A percentile compares a stretch with the other conserved stretches of the same genome.
Evolutionary conservation across 2,329 filamentous ascomycete genomes (phyloP).

Genomic region (Aspergillus sergii): DNA sequence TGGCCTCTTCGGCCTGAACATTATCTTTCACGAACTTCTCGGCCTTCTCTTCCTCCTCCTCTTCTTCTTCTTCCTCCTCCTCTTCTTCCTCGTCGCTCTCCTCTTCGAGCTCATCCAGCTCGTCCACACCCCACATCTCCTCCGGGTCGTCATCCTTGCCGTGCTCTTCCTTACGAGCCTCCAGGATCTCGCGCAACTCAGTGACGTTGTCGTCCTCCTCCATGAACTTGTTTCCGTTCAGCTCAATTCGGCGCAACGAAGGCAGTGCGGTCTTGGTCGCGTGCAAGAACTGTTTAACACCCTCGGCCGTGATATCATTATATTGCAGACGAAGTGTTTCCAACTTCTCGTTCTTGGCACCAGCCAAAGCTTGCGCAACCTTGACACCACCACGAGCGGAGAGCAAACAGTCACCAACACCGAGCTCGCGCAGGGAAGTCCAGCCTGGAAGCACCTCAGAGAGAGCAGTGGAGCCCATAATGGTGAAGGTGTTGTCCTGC

Average conservation of each 20-base stretch:
- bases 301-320: conserved; percentile 85
- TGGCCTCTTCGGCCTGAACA: conserved; percentile 58
- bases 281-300: conserved; percentile 69
- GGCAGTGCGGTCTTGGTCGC: conserved; percentile 72
- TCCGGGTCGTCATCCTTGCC: conserved; percentile 66
- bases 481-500: conserved; percentile 96
- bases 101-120: conserved; percentile 82
- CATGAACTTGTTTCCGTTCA: conserved; percentile 94
- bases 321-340: conserved; percentile 84
- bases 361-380: conserved; percentile 71
- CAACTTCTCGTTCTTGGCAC: conserved; percentile 76
- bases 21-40: conserved; percentile 71
- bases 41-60: conserved; percentile 63
- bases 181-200: conserved; percentile 70
- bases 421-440: conserved; percentile 77
- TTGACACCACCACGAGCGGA: conserved; percentile 74
- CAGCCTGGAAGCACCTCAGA: conserved; percentile 74
- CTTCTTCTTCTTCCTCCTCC: conserved; percentile 68
- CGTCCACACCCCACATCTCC: conserved; percentile 82
- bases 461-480: conserved; percentile 75
- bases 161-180: conserved; percentile 74
- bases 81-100: conserved; percentile 70
- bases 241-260: conserved; percentile 78
- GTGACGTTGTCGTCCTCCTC: conserved; percentile 79
- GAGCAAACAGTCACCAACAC: conserved; percentile 85